phyloP scores from a whole-genome alignment of 345 rosid species.

The Nephelium lappaceum region DNA sequence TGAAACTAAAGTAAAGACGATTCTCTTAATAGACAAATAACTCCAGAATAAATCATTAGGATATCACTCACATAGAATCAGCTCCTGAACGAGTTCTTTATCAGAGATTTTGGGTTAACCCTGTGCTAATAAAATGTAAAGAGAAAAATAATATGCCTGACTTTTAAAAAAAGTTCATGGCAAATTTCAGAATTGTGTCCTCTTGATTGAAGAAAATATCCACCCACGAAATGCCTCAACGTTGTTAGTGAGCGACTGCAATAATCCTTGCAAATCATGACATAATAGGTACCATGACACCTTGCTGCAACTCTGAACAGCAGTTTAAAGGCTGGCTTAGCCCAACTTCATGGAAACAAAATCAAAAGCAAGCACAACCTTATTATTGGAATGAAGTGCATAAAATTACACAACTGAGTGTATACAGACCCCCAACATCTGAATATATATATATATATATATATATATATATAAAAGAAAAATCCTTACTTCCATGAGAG shows the following conservation, averaged over 20 bases:
- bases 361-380: conserved; percentile 1
- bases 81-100: no score
- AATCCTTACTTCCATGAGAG: background rate
- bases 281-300: background rate
- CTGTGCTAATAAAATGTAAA: no score
- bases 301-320: background rate
- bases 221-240: no score
- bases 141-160: no score
- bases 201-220: no score
- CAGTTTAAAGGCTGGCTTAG: background rate
- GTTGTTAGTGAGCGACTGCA: no score
- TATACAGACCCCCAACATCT: background rate
- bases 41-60: background rate
- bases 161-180: no score
- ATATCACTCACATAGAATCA: no score
- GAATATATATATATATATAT: background rate
- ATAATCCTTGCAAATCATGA: no score
- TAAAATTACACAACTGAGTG: conserved; percentile 13
- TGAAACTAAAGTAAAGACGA: background rate
- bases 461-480: background rate
- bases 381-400: background rate
- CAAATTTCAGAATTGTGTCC: no score
- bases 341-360: background rate
- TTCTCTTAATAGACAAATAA: background rate
- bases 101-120: no score